Conservation (phyloP, 2,329 filamentous ascomycete species). For the Daldinia sp. region DNA sequence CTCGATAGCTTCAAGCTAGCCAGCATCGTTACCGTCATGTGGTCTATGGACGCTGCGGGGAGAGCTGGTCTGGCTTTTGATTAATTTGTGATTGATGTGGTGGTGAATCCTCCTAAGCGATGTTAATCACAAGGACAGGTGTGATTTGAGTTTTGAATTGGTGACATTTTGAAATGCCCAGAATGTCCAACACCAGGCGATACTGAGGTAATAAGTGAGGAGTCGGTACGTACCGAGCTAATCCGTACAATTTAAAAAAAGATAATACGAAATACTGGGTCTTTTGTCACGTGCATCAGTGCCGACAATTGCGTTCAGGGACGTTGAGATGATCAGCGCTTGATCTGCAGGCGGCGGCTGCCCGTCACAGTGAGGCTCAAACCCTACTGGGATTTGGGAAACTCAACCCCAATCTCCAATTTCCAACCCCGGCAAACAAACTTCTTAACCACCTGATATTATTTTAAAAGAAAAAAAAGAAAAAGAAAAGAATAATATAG, state of each 20-base stretch:
- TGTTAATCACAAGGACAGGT: not conserved
- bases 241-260: not conserved
- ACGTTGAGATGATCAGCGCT: constrained; percentile 29
- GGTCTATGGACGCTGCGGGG: constrained; percentile 8
- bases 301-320: constrained; percentile 25
- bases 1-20: constrained; percentile 6
- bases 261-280: constrained; percentile 1
- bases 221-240: not conserved
- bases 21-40: constrained; percentile 12
- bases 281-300: constrained; percentile 37
- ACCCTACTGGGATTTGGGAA: constrained; percentile 28
- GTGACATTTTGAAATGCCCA: not conserved
- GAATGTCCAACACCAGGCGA: not conserved
- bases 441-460: not conserved
- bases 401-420: constrained; percentile 33
- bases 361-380: constrained; percentile 40
- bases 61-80: not conserved
- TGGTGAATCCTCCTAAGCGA: not conserved
- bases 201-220: not conserved
- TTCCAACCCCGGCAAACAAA: constrained; percentile 19
- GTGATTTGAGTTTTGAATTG: not conserved
- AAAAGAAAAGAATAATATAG: not conserved
- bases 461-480: too few relatives aligned
- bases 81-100: not conserved
- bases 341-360: constrained; percentile 41